Conservation (phyloP, 2,329 filamentous ascomycete species). For the Hymenoscyphus occultus region DNA sequence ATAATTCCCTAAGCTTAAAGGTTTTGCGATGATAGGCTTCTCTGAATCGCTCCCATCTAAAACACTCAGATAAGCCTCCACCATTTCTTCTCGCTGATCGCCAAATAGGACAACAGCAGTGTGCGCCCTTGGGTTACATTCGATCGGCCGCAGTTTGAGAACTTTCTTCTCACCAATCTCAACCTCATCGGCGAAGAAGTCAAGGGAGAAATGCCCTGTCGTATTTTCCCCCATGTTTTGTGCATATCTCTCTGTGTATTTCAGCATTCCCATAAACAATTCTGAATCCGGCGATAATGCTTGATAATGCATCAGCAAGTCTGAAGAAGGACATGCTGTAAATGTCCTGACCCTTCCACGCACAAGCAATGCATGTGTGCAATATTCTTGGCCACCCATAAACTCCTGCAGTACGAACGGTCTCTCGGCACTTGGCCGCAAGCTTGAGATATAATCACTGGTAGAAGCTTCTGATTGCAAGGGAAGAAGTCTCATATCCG, state of each 20-base stretch:
- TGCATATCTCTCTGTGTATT: background rate
- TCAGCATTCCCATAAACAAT: background rate
- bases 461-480: background rate
- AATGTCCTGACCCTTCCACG: background rate
- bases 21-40: background rate
- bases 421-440: background rate
- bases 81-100: background rate
- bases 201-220: background rate
- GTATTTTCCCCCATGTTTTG: background rate
- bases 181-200: background rate
- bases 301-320: background rate
- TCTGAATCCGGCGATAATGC: background rate
- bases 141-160: background rate
- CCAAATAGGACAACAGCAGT: background rate
- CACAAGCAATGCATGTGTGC: conserved; percentile 1
- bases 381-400: background rate
- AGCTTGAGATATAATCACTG: background rate
- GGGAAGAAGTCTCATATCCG: conserved; percentile 1
- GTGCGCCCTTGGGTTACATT: background rate
- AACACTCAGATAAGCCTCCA: background rate
- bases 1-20: background rate
- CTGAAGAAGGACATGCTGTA: background rate
- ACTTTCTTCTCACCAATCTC: background rate
- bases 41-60: background rate
- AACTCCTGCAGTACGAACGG: background rate